These are phyloP conservation scores for Sugiyamaella xylanicola DNA, from an alignment of 1,139 yeast species.

Conservation along the genomic window DNA sequence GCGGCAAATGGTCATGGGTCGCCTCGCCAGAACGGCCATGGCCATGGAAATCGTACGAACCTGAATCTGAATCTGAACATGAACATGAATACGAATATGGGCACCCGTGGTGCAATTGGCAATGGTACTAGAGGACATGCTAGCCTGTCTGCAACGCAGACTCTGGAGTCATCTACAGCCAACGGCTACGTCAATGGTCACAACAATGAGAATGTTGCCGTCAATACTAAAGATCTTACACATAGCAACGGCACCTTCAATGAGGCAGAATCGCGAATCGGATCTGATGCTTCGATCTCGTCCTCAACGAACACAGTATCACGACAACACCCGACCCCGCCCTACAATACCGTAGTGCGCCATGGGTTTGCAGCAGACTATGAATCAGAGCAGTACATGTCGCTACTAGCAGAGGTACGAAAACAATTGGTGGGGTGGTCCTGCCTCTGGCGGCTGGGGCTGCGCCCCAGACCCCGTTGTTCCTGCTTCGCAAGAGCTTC, in stretches of 20 bases:
- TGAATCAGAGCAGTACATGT: constrained; percentile 62
- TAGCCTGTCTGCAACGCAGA: too few species aligned
- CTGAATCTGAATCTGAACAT: constrained; percentile 10
- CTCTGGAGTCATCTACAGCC: not conserved
- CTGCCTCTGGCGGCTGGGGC: too few species aligned
- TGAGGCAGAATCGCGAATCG: not conserved
- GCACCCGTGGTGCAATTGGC: not conserved
- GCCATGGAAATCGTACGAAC: too few species aligned
- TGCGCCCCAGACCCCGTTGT: too few species aligned
- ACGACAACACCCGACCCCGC: constrained; percentile 3
- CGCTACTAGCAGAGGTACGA: constrained; percentile 57
- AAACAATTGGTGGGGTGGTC: too few species aligned
- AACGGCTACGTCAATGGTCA: constrained; percentile 1
- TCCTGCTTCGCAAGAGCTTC: too few species aligned
- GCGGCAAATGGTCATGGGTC: constrained; percentile 9
- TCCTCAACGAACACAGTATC: not conserved
- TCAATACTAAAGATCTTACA: not conserved
- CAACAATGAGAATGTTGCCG: constrained; percentile 4
- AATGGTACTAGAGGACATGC: too few species aligned
- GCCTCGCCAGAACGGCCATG: not conserved
- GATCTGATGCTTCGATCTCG: not conserved
- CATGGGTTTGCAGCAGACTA: constrained; percentile 82
- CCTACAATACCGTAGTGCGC: constrained; percentile 43
- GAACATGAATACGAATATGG: not conserved
- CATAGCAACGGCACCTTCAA: not conserved